Conservation (phyloP, 1,139 yeast genomes). For the Zhuliangozyma parablackwelliae region DNA sequence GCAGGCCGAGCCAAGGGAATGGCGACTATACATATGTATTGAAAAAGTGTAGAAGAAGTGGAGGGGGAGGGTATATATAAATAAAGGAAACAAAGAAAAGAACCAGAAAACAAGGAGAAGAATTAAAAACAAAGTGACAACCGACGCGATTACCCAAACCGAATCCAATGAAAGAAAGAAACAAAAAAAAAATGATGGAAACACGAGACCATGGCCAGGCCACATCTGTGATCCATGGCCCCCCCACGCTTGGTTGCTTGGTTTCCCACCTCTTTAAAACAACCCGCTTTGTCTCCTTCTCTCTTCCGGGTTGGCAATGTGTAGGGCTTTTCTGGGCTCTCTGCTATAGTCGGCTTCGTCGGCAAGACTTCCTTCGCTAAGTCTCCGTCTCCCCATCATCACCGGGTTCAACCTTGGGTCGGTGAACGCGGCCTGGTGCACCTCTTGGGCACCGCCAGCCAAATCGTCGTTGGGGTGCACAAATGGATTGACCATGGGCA, state of each 20-base stretch:
- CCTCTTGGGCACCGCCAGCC: slow-evolving; percentile 18
- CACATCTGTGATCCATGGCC: no score
- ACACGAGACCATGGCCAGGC: no score
- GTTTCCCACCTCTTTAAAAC: no score
- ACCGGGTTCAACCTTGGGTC: slow-evolving; percentile 63
- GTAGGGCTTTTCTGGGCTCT: slow-evolving; percentile 46
- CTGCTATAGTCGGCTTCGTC: slow-evolving; percentile 76
- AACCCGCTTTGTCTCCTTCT: slow-evolving; percentile 2
- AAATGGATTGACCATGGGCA: slow-evolving; percentile 50
- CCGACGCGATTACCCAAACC: no score
- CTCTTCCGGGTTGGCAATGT: slow-evolving; percentile 69
- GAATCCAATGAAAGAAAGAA: no score
- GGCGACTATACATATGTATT: no score
- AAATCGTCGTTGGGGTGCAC: slow-evolving; percentile 53
- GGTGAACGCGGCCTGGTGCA: slow-evolving; percentile 18
- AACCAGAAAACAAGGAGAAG: neutral
- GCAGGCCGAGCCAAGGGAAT: no score
- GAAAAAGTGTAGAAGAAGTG: no score
- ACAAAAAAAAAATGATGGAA: no score
- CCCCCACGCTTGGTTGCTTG: no score
- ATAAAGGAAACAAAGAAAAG: no score
- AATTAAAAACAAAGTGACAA: neutral
- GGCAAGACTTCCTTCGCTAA: slow-evolving; percentile 71
- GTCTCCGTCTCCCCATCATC: slow-evolving; percentile 69
- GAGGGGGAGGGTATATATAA: no score